These are phyloP conservation scores for Globisporangium lucens DNA, from an alignment of 352 stramenopile genomes.

Conservation along the genomic window DNA sequence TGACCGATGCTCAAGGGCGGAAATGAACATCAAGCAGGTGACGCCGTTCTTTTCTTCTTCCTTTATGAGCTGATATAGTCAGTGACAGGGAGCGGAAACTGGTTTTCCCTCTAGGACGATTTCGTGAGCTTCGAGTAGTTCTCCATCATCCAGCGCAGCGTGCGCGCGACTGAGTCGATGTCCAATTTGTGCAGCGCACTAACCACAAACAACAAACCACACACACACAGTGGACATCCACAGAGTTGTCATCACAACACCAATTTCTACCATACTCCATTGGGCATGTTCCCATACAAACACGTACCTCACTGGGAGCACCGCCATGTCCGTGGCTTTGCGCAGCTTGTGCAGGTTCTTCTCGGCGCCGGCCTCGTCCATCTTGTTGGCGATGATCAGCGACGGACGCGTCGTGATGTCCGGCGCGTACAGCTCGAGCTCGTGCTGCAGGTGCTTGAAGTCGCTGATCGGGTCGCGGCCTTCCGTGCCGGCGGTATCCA, in stretches of 20 bases:
- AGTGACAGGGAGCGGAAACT: not conserved
- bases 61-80: not conserved
- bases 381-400: conserved; percentile 89
- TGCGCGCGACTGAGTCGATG: conserved; percentile 75
- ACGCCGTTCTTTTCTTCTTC: not conserved
- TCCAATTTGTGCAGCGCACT: conserved; percentile 86
- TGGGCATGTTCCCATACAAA: not conserved
- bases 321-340: conserved; percentile 63
- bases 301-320: conserved; percentile 79
- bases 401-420: conserved; percentile 84
- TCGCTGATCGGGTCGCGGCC: conserved; percentile 74
- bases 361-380: conserved; percentile 82
- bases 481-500: conserved; percentile 78
- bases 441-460: conserved; percentile 74
- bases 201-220: not conserved
- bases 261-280: not conserved
- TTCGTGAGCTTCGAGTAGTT: conserved; percentile 61
- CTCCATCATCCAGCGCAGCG: conserved; percentile 69
- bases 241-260: not conserved
- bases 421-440: conserved; percentile 85
- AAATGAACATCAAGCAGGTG: not conserved
- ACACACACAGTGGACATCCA: too few species aligned
- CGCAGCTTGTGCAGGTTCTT: conserved; percentile 73
- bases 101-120: conserved; percentile 33
- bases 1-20: not conserved